A percentile compares a stretch with the other conserved stretches of the same genome.
These are phyloP conservation scores for Euphrasia confusa DNA, from an alignment of 257 asterid species.

Conservation along the genomic window DNA sequence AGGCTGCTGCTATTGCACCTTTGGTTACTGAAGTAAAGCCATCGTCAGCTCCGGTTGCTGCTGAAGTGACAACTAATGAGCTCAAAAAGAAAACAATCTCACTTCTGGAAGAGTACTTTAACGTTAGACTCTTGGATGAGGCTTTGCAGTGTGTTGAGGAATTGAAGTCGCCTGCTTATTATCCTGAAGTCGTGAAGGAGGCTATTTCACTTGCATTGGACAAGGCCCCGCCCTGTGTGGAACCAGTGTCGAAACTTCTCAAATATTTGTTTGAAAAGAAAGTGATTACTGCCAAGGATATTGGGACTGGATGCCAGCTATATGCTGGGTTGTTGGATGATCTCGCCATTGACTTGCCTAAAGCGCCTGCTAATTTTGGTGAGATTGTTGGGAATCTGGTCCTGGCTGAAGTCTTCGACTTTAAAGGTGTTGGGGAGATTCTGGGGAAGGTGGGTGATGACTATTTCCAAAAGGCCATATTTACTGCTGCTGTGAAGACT, in stretches of 20 bases:
- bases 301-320: slow-evolving; percentile 47
- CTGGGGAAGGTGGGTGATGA: slow-evolving; percentile 54
- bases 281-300: slow-evolving; percentile 45
- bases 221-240: slow-evolving; percentile 71
- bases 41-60: slow-evolving; percentile 27
- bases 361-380: slow-evolving; percentile 76
- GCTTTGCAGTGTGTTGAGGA: slow-evolving; percentile 84
- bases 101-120: slow-evolving; percentile 77
- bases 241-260: slow-evolving; percentile 51
- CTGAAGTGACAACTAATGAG: slow-evolving; percentile 33
- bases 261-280: slow-evolving; percentile 49
- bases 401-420: slow-evolving; percentile 58
- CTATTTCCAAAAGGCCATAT: slow-evolving; percentile 53
- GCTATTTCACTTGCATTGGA: slow-evolving; percentile 76
- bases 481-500: slow-evolving; percentile 33
- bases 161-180: slow-evolving; percentile 73
- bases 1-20: slow-evolving; percentile 20
- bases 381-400: slow-evolving; percentile 63
- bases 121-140: slow-evolving; percentile 62
- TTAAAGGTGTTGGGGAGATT: slow-evolving; percentile 55
- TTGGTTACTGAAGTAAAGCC: slow-evolving; percentile 40
- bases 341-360: slow-evolving; percentile 87
- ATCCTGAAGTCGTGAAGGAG: slow-evolving; percentile 73
- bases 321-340: slow-evolving; percentile 68
- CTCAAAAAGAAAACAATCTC: slow-evolving; percentile 67